Conservation (phyloP, 2,329 filamentous ascomycete species). For the Xylaria sp. region DNA sequence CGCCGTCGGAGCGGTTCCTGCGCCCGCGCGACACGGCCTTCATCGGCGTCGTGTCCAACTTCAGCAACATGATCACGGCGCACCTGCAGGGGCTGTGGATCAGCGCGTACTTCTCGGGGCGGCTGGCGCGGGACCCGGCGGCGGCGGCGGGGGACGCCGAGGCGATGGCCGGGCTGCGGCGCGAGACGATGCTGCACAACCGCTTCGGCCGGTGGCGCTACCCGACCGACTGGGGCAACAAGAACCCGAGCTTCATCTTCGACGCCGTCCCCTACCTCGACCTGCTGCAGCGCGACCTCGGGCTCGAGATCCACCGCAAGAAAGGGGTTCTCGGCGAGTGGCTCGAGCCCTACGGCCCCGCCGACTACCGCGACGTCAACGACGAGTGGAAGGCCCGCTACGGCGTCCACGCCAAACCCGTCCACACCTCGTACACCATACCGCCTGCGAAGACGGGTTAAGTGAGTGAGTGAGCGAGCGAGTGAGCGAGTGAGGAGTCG, state of each 20-base stretch:
- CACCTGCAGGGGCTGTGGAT: conserved; percentile 58
- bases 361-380: conserved; percentile 58
- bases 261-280: conserved; percentile 76
- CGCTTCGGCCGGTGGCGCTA: conserved; percentile 73
- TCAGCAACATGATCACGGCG: conserved; percentile 47
- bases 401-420: conserved; percentile 8
- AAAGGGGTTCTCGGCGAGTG: conserved; percentile 54
- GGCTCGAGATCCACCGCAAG: conserved; percentile 60
- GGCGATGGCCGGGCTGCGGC: conserved; percentile 47
- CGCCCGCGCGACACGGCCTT: conserved; percentile 50
- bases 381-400: conserved; percentile 50
- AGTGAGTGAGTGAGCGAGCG: background rate
- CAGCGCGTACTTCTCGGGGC: conserved; percentile 57
- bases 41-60: conserved; percentile 48
- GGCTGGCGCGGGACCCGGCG: conserved; percentile 38
- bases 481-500: too few relatives aligned
- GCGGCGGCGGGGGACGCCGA: conserved; percentile 32
- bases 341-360: conserved; percentile 59
- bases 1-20: conserved; percentile 38
- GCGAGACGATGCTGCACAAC: conserved; percentile 64
- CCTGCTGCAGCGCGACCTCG: conserved; percentile 66
- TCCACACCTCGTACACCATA: background rate
- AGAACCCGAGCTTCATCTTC: conserved; percentile 72
- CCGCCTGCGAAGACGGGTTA: background rate
- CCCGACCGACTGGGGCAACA: conserved; percentile 64